Evolutionary conservation across 352 stramenopile genomes (phyloP), one percentile per base, ranked within the genome.

Genomic region (Pythium utonaiense): DNA sequence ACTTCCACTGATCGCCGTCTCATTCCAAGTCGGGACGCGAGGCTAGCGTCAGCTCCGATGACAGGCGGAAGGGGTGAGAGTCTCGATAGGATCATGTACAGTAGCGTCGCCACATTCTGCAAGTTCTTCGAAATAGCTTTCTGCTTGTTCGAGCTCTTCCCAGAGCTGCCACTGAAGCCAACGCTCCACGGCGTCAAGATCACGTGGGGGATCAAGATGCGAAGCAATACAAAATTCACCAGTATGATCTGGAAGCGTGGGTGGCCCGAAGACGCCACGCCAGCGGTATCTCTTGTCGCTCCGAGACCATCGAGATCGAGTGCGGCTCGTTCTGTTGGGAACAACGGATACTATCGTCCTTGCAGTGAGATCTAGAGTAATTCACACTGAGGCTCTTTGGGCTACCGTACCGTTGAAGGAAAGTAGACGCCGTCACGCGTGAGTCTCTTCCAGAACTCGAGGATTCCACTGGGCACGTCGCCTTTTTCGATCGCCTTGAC

Each of bases 341-440:
- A 87, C 31, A 85, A n/a, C n/a, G 70, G 69, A 51, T 88, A 88
- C 78, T 88, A 34, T 34, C n/a, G 31, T 17, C 34, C 19, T 9
- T 6, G 3, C 2, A 7, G 40, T 47, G 40, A 47, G n/a, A 7
- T 27, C n/a, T n/a, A n/a, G n/a, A n/a, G n/a, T n/a, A n/a, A n/a
- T n/a, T n/a, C n/a, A n/a, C n/a, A n/a, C n/a, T n/a, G n/a, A n/a
- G n/a, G n/a, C n/a, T n/a, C n/a, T n/a, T n/a, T n/a, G n/a, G n/a
- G n/a, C n/a, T n/a, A 1, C 53, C 73, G 24, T 73, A 91, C 81
- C 38, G 49, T 75, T 5, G 75, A 49, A 8, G 82, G 80, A 42
- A 91, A 86, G 49, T 89, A 91, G 19, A 87, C 66, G 2, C 82
- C 82, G 41, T 90, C 75, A 0, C 60, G 70, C 3, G 77, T 78